Base-by-base conservation (phyloP, 306 rosid genomes). In the Castanopsis chinensis region DNA sequence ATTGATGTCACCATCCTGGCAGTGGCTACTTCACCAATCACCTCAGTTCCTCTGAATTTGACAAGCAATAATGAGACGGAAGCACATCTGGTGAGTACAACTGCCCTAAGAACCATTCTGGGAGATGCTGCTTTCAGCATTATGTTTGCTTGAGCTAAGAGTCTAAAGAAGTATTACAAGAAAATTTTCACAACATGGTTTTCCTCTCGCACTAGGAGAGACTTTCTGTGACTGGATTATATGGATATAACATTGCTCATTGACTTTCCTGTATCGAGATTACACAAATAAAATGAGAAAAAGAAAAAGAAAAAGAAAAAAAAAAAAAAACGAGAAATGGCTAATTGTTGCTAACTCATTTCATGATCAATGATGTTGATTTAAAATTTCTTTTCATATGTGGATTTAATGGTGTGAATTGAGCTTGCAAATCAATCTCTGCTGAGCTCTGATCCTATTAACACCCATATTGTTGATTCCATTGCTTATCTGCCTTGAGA, bases 1-100 rank as follows among this genome's bases (percentile, higher is more conserved):
- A 45, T 88, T 75, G 85, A 82, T 54, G 67, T 89, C 45, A 52
- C 90, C 41, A 37, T 88, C 70, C 79, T 92, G 17, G 87, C 88
- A 14, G 87, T 76, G 52, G 79, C 86, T 37, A 79, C 85, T 27
- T 60, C 90, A 21, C 90, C 86, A 17, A 18, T 73, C 17, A 71
- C 87, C 53, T 80, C 85, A 9, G 74, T 75, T 82, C 78, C 80
- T 83, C 84, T 69, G 74, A 87, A 85, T 70, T 33, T 76, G 17
- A 80, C 80, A 27, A 76, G 57, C 72, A 83, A 79, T 69, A 83
- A 76, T 30, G 85, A 61, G 59, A 74, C 71, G 37, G 60, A 58
- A 72, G 78, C n/a, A 80, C 76, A 10, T 18, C 82, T 82, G 7
- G 73, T 21, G 37, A 84, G 81, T 78, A 69, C 79, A 23, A 83